These are phyloP conservation scores for Phylloporus sp. DNA, from an alignment of 768 basidiomycete genomes.

Conservation along the genomic window DNA sequence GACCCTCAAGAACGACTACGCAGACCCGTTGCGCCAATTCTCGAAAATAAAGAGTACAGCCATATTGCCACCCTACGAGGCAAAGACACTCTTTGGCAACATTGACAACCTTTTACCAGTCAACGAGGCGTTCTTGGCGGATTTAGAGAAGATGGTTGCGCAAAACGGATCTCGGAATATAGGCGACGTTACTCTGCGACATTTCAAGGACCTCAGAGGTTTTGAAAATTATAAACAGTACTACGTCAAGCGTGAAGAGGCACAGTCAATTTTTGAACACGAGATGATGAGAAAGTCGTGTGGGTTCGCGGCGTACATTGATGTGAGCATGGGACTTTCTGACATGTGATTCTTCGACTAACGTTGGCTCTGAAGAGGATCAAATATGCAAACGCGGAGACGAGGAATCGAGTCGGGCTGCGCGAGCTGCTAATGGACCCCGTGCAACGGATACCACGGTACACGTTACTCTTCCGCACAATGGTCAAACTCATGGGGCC, in stretches of 20 bases:
- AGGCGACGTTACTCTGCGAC: slow-evolving; percentile 81
- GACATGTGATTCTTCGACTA: slow-evolving; percentile 12
- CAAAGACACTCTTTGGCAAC: slow-evolving; percentile 91
- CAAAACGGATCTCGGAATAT: slow-evolving; percentile 57
- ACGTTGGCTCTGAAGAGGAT: slow-evolving; percentile 53
- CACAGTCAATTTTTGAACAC: slow-evolving; percentile 81
- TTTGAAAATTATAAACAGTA: slow-evolving; percentile 92
- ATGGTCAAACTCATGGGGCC: slow-evolving; percentile 90
- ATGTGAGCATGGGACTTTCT: slow-evolving; percentile 51
- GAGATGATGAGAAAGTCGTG: slow-evolving; percentile 78
- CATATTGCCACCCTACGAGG: slow-evolving; percentile 87
- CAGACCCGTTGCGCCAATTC: slow-evolving; percentile 85
- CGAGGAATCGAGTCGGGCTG: slow-evolving; percentile 78
- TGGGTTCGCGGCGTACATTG: slow-evolving; percentile 81
- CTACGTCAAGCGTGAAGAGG: slow-evolving; percentile 90
- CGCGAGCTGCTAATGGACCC: slow-evolving; percentile 95
- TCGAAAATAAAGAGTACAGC: slow-evolving; percentile 80
- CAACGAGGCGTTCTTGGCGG: slow-evolving; percentile 82
- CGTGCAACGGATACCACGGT: slow-evolving; percentile 92
- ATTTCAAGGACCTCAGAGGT: slow-evolving; percentile 79
- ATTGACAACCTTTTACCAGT: slow-evolving; percentile 84
- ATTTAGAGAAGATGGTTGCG: slow-evolving; percentile 75
- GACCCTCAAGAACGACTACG: slow-evolving; percentile 84
- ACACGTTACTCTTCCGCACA: slow-evolving; percentile 86
- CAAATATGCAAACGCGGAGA: slow-evolving; percentile 77